Conservation (phyloP, 306 rosid species). For the Luffa aegyptiaca region DNA sequence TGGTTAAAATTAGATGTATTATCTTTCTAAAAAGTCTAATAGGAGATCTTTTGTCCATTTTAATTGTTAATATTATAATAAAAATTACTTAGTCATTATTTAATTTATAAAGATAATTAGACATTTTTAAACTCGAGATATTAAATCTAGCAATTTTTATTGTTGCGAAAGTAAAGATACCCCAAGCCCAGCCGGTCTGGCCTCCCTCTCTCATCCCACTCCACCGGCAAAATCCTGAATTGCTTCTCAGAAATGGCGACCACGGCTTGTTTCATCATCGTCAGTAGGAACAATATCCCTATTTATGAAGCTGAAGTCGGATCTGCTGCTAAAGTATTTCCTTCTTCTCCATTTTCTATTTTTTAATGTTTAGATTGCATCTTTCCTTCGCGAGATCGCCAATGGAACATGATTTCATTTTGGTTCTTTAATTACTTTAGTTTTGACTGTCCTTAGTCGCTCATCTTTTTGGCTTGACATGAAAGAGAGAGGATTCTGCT, state of each 20-base stretch:
- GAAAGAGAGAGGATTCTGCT: conserved; percentile 92
- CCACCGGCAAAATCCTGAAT: neutral
- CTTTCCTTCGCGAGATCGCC: neutral
- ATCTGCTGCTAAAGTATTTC: conserved; percentile 74
- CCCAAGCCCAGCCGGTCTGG: too few species aligned
- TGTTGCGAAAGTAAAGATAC: too few species aligned
- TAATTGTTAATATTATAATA: too few species aligned
- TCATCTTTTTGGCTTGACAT: conserved; percentile 19
- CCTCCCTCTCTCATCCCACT: too few species aligned
- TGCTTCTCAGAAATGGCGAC: conserved; percentile 46
- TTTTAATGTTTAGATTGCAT: neutral
- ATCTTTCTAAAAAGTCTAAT: too few species aligned
- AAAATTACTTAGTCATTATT: too few species aligned
- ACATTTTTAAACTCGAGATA: too few species aligned
- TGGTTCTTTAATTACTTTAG: neutral
- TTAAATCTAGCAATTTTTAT: too few species aligned
- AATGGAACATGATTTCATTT: neutral
- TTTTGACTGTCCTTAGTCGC: neutral
- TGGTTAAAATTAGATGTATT: too few species aligned
- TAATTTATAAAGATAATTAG: too few species aligned
- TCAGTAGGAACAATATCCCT: conserved; percentile 92
- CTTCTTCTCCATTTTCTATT: neutral
- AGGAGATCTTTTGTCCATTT: too few species aligned
- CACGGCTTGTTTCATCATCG: conserved; percentile 93
- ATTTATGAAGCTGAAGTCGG: conserved; percentile 99